phyloP scores from a whole-genome alignment of 768 basidiomycete species.

The Russula ochroleuca region DNA sequence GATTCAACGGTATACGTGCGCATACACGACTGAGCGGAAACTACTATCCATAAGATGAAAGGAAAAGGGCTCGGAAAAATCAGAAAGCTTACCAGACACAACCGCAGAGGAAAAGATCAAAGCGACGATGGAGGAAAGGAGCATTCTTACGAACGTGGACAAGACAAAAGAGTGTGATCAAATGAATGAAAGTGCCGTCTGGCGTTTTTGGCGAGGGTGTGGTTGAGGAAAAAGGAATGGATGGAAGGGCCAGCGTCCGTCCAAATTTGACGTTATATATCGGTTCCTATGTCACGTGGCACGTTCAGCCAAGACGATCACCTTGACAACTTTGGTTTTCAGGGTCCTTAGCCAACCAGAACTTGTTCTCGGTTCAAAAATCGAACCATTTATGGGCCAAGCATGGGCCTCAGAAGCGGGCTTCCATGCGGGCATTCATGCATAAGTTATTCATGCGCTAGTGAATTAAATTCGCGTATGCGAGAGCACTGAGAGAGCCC shows the following conservation, averaged over 20 bases:
- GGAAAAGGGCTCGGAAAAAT: neutral
- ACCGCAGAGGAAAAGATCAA: neutral
- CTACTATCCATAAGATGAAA: neutral
- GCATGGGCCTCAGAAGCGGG: no score
- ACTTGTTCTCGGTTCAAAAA: no score
- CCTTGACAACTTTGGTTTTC: no score
- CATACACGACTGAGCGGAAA: conserved; percentile 41
- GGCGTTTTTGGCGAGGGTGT: neutral
- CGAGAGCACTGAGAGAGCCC: no score
- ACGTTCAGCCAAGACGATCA: no score
- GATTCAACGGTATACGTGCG: conserved; percentile 54
- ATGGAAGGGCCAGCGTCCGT: neutral
- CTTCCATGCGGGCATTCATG: no score
- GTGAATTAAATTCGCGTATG: no score
- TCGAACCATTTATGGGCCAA: no score
- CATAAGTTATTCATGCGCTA: no score
- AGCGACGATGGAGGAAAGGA: neutral
- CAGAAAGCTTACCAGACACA: conserved; percentile 3
- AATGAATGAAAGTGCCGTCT: conserved; percentile 8
- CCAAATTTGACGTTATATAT: neutral
- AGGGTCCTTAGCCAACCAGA: no score
- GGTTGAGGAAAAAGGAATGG: neutral
- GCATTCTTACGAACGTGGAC: neutral
- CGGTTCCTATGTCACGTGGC: no score
- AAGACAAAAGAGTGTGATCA: conserved; percentile 6